Conservation (phyloP, 2,329 filamentous ascomycete species). For the Pseudohalonectria lignicola region DNA sequence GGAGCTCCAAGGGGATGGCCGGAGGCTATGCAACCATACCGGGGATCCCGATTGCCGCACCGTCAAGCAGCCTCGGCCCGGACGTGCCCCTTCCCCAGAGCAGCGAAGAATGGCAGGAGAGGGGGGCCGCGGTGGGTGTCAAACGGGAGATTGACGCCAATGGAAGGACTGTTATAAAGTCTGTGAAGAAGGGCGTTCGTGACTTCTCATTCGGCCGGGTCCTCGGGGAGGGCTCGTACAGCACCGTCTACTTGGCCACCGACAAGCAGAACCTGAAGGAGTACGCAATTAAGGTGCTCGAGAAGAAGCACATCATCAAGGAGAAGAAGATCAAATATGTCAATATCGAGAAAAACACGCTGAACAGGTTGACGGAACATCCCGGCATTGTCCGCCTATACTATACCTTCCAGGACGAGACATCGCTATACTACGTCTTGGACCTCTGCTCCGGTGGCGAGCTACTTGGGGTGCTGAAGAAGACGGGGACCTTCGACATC, state of each 20-base stretch:
- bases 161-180: slow-evolving; percentile 69
- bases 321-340: slow-evolving; percentile 99
- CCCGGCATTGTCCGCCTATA: slow-evolving; percentile 93
- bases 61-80: slow-evolving; percentile 18
- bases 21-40: slow-evolving; percentile 38
- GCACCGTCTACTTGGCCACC: slow-evolving; percentile 84
- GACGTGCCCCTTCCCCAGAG: slow-evolving; percentile 39
- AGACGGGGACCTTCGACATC: slow-evolving; percentile 86
- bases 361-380: slow-evolving; percentile 92
- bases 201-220: slow-evolving; percentile 91
- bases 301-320: slow-evolving; percentile 98
- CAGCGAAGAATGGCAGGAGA: slow-evolving; percentile 92
- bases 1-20: slow-evolving; percentile 62
- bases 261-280: slow-evolving; percentile 91
- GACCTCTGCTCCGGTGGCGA: slow-evolving; percentile 90
- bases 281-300: slow-evolving; percentile 95
- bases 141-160: slow-evolving; percentile 76
- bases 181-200: slow-evolving; percentile 92
- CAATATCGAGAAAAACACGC: slow-evolving; percentile 97
- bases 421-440: slow-evolving; percentile 91
- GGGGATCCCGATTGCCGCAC: slow-evolving; percentile 29
- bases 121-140: slow-evolving; percentile 76
- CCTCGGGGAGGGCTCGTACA: slow-evolving; percentile 94
- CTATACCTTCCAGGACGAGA: slow-evolving; percentile 97
- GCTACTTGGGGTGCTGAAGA: slow-evolving; percentile 83